Conservation (phyloP, 192 early-diverging fungal genomes). For the Thamnidium elegans region DNA sequence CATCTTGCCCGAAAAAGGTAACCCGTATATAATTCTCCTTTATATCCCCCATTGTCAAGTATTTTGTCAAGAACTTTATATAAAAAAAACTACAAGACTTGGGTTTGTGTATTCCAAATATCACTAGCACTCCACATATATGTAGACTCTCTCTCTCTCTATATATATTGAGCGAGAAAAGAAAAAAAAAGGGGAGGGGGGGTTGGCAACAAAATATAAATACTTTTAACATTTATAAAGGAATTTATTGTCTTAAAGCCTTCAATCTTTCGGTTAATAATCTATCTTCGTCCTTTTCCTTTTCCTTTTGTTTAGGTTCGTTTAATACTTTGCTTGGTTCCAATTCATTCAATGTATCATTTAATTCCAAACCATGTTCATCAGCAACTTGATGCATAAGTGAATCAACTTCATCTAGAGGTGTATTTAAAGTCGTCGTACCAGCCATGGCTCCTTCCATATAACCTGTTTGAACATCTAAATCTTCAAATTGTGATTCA, state of each 20-base stretch:
- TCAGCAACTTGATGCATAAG: slow-evolving; percentile 97
- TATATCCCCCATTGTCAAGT: neutral
- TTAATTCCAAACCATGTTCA: slow-evolving; percentile 90
- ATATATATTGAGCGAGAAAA: too few species aligned
- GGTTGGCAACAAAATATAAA: too few species aligned
- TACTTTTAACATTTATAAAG: too few species aligned
- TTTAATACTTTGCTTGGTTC: slow-evolving; percentile 41
- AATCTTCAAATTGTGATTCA: slow-evolving; percentile 93
- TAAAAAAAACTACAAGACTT: too few species aligned
- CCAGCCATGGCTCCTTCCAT: slow-evolving; percentile 94
- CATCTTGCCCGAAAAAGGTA: too few species aligned
- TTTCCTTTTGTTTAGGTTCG: slow-evolving; percentile 41
- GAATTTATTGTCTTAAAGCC: slow-evolving; percentile 43
- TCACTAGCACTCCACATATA: too few species aligned
- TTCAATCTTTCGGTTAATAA: slow-evolving; percentile 44
- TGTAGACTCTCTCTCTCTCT: too few species aligned
- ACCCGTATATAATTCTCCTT: neutral
- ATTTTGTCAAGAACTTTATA: neutral
- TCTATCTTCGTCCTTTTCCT: slow-evolving; percentile 44
- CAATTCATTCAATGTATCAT: slow-evolving; percentile 58
- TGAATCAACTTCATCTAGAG: slow-evolving; percentile 87
- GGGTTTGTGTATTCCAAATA: too few species aligned
- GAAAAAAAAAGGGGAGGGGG: too few species aligned
- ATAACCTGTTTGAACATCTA: slow-evolving; percentile 96
- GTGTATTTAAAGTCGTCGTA: slow-evolving; percentile 82